phyloP scores from a whole-genome alignment of 768 basidiomycete species.

The Xerocomellus chrysenteron region DNA sequence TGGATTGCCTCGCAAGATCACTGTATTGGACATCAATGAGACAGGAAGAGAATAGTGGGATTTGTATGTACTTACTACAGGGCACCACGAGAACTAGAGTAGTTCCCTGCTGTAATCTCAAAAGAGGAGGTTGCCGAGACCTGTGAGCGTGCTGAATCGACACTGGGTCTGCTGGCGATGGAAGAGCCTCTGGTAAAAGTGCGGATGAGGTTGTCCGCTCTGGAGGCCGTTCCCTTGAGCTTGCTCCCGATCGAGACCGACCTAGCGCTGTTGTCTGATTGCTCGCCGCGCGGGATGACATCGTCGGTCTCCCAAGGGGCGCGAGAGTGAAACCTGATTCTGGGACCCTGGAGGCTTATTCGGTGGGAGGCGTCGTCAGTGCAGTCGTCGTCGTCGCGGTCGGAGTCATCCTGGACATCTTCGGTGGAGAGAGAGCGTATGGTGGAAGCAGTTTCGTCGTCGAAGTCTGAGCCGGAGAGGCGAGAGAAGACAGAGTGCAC shows the following conservation, averaged over 20 bases:
- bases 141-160: conserved; percentile 59
- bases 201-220: conserved; percentile 41
- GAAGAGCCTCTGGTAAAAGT: conserved; percentile 46
- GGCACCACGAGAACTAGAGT: conserved; percentile 51
- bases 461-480: conserved; percentile 54
- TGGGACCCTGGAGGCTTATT: conserved; percentile 78
- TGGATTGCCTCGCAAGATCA: conserved; percentile 58
- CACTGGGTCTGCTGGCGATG: conserved; percentile 53
- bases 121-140: conserved; percentile 54
- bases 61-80: conserved; percentile 50
- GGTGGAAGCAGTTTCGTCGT: conserved; percentile 44
- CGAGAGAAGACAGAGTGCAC: conserved; percentile 32
- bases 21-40: conserved; percentile 33
- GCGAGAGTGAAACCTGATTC: conserved; percentile 77
- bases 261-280: conserved; percentile 40
- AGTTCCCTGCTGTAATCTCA: conserved; percentile 53
- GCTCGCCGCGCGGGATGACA: conserved; percentile 45
- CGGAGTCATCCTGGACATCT: conserved; percentile 35
- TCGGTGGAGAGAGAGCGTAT: conserved; percentile 29
- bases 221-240: conserved; percentile 29
- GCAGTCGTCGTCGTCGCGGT: conserved; percentile 31
- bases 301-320: conserved; percentile 80
- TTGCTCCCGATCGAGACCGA: conserved; percentile 31
- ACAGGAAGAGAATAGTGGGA: background rate
- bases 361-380: conserved; percentile 48